Evolutionary conservation across 805 yeast genomes (phyloP).

Genomic region (Limtongozyma cylindracea): DNA sequence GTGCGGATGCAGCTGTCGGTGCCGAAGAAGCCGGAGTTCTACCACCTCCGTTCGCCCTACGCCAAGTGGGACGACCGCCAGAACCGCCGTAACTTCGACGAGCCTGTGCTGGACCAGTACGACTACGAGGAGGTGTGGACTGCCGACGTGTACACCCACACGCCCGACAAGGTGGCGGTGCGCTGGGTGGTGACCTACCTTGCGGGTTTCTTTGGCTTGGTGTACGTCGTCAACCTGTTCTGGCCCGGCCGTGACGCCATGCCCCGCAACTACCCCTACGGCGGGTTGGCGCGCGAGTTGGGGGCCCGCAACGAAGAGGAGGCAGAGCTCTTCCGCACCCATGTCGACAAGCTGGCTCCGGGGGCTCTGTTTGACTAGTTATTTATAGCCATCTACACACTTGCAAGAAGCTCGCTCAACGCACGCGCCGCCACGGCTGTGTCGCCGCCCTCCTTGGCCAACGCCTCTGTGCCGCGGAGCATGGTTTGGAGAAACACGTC

Average conservation of each 20-base stretch:
- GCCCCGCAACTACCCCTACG: constrained; percentile 52
- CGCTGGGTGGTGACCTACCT: no score
- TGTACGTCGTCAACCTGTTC: constrained; percentile 20
- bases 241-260: constrained; percentile 49
- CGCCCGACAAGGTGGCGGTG: constrained; percentile 33
- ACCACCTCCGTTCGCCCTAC: no score
- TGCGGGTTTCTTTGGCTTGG: constrained; percentile 16
- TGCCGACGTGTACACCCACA: constrained; percentile 45
- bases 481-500: no score
- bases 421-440: no score
- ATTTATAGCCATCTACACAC: no score
- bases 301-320: constrained; percentile 25
- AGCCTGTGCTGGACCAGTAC: constrained; percentile 45
- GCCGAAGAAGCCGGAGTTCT: constrained; percentile 10
- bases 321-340: no score
- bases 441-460: no score
- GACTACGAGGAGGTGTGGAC: constrained; percentile 72
- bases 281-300: constrained; percentile 48
- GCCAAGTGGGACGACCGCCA: constrained; percentile 58
- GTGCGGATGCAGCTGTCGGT: no score
- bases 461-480: no score
- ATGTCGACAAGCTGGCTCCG: no score
- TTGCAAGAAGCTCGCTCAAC: no score
- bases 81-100: constrained; percentile 53
- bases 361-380: no score